Base-by-base conservation (phyloP, 148 eudicot species). In the Dysphania ambrosioides region DNA sequence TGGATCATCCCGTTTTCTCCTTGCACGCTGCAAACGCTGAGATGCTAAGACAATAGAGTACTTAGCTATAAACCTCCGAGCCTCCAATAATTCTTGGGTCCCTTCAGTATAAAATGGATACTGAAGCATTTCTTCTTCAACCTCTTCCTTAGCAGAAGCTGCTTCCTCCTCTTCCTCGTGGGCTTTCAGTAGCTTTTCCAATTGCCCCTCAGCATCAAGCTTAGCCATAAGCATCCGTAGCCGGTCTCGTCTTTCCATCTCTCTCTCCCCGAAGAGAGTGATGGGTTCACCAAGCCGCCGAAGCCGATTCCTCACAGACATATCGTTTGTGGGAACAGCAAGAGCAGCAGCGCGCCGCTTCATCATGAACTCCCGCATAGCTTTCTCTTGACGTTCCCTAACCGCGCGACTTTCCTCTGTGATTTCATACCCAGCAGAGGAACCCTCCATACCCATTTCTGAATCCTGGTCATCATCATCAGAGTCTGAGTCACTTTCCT, bases 161-260 rank as follows among this genome's bases (percentile, higher is more conserved):
- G 88, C 84, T 42, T 86, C 97, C 77, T 89, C 98, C 75, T 88
- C 98, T 41, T 94, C 98, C 82, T 94, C 98, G 51, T 84, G 89
- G 38, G 88, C 96, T 80, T 87, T 90, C 98, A 94, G 87, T 61
- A 94, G 81, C 86, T 72, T 90, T 49, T 94, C 98, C 85, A 91
- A 82, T 72, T 94, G 90, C 31, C 98, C 98, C 64, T 91, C 97
- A 24, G 84, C 71, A 78, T 94, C 98, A 64, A 94, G 89, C 83
- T 86, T 91, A 5, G 88, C 98, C 98, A 94, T 90, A 36, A 94
- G 89, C 86, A 79, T 85, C 85, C 97, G 79, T 73, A 94, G 75
- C 24, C 96, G 87, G 41, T 91, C 98, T n/a, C 98, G 76, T 76
- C 98, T 87, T 80, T 94, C 98, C 98, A 94, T 94, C 78, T 94